A percentile compares a stretch with the other conserved stretches of the same genome.
These are phyloP conservation scores for Beta lomatogona DNA, from an alignment of 179 eudicot species.

Conservation along the genomic window DNA sequence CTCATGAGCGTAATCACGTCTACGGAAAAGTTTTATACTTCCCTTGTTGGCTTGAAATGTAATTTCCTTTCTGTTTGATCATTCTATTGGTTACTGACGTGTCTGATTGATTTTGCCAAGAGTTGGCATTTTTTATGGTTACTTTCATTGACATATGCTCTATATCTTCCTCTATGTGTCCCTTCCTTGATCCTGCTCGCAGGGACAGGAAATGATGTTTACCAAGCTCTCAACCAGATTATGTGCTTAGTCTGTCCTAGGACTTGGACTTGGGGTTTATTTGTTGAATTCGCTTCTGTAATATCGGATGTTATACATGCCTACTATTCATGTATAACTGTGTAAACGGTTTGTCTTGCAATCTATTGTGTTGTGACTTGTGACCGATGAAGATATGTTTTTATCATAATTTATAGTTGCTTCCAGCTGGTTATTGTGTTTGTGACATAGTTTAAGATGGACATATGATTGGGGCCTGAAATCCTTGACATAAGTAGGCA, in stretches of 20 bases:
- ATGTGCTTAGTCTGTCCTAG: conserved; percentile 1
- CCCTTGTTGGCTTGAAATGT: not conserved
- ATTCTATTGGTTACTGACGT: not conserved
- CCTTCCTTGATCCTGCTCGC: not conserved
- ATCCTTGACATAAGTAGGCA: no score
- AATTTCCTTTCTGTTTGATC: not conserved
- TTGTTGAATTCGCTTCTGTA: not conserved
- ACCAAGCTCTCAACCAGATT: not conserved
- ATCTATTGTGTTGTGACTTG: not conserved
- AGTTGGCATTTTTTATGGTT: not conserved
- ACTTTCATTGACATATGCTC: not conserved
- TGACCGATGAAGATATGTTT: not conserved
- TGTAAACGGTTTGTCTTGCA: not conserved
- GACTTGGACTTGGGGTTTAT: not conserved
- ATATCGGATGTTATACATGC: not conserved
- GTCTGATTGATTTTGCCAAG: not conserved
- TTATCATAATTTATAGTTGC: not conserved
- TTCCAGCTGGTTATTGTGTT: not conserved
- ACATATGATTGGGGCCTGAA: not conserved
- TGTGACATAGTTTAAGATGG: not conserved
- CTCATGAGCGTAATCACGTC: not conserved
- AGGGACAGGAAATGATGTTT: not conserved
- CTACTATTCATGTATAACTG: not conserved
- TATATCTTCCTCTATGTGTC: not conserved
- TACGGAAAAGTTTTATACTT: not conserved